These are phyloP conservation scores for Cyclotella choctawhatcheeana DNA, from an alignment of 108 stramenopile genomes.

Conservation along the genomic window DNA sequence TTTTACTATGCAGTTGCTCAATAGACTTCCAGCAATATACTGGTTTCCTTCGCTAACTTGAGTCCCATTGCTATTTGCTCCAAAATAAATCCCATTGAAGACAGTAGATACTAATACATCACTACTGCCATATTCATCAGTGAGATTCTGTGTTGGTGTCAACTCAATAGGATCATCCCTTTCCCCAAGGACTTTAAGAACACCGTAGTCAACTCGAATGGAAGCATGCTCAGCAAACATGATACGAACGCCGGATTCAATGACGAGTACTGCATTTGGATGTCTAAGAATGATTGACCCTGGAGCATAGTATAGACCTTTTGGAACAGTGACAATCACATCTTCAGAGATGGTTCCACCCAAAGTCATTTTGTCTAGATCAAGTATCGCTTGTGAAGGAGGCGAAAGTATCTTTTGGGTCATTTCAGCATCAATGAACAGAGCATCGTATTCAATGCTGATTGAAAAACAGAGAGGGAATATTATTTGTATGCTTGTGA, in stretches of 20 bases:
- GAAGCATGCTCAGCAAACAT: constrained; percentile 21
- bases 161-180: neutral
- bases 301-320: constrained; percentile 18
- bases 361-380: constrained; percentile 19
- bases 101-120: neutral
- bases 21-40: constrained; percentile 15
- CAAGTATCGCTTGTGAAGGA: constrained; percentile 7
- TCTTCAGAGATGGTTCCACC: constrained; percentile 11
- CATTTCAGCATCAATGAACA: constrained; percentile 24
- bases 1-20: constrained; percentile 11
- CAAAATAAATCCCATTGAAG: constrained; percentile 18
- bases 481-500: too few relatives aligned
- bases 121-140: constrained; percentile 5
- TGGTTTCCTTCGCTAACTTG: neutral
- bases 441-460: constrained; percentile 1
- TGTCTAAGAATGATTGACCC: constrained; percentile 14
- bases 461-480: too few relatives aligned
- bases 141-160: neutral
- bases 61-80: constrained; percentile 10
- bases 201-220: constrained; percentile 23
- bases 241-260: constrained; percentile 19
- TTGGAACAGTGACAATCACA: neutral
- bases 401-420: constrained; percentile 10
- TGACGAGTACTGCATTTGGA: constrained; percentile 12
- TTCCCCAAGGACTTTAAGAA: constrained; percentile 12